phyloP scores from a whole-genome alignment of 352 stramenopile genomes.

The Phytopythium litorale region DNA sequence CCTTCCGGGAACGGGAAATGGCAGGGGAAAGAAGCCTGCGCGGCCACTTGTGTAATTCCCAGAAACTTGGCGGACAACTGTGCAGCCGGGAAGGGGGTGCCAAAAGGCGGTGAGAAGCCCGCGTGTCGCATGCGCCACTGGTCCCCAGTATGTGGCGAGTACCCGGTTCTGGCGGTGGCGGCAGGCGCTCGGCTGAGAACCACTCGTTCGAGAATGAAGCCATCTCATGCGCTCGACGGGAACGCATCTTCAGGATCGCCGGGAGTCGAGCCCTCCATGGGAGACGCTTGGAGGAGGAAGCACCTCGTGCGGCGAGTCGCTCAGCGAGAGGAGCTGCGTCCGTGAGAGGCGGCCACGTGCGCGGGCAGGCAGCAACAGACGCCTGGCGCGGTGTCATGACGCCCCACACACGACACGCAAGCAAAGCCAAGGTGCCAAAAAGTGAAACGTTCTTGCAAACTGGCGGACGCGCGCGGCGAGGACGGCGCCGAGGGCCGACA shows the following conservation, averaged over 20 bases:
- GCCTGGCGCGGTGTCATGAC: too few relatives aligned
- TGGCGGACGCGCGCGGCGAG: too few relatives aligned
- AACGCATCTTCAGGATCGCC: not conserved
- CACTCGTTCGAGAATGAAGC: constrained; percentile 4
- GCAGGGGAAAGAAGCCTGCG: too few relatives aligned
- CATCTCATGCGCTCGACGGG: constrained; percentile 7
- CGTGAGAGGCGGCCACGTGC: too few relatives aligned
- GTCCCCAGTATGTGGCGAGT: not conserved
- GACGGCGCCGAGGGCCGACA: not conserved
- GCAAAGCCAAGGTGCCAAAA: not conserved
- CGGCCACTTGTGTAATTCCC: too few relatives aligned
- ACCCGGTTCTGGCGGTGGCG: not conserved
- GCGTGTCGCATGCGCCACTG: not conserved
- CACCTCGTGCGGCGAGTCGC: too few relatives aligned
- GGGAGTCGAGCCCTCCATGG: too few relatives aligned
- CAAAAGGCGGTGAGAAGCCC: constrained; percentile 3
- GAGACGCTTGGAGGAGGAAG: too few relatives aligned
- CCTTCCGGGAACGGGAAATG: too few relatives aligned
- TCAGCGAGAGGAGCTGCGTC: too few relatives aligned
- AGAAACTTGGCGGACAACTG: too few relatives aligned
- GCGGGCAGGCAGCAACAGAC: too few relatives aligned
- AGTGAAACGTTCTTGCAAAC: constrained; percentile 14
- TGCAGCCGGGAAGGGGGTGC: not conserved
- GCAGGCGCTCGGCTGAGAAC: not conserved
- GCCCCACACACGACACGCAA: not conserved